phyloP scores from a whole-genome alignment of 331 rosid genomes.

The Acacia pycnantha region DNA sequence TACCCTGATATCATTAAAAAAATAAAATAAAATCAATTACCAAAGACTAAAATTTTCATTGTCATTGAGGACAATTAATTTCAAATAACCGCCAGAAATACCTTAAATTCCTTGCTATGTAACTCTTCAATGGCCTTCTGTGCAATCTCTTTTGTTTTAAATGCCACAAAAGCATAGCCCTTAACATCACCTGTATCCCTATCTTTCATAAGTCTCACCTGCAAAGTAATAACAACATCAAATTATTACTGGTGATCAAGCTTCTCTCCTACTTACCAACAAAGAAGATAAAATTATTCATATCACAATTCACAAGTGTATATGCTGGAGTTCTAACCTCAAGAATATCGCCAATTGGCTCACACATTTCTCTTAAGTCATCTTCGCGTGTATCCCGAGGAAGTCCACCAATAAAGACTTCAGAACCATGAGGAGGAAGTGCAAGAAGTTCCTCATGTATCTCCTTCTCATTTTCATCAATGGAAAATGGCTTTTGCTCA shows the following conservation, averaged over 20 bases:
- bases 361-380: conserved; percentile 83
- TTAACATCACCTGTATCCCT: conserved; percentile 86
- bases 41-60: not conserved
- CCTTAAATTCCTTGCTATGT: conserved; percentile 89
- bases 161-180: conserved; percentile 94
- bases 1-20: conserved; percentile 61
- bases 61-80: not conserved
- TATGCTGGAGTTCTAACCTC: conserved; percentile 59
- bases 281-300: not conserved
- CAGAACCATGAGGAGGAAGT: conserved; percentile 96
- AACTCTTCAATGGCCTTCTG: conserved; percentile 82
- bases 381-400: conserved; percentile 82
- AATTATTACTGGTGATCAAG: conserved; percentile 19
- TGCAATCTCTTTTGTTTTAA: conserved; percentile 84
- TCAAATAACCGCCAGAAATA: conserved; percentile 32
- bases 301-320: not conserved
- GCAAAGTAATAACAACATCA: conserved; percentile 42
- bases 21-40: conserved; percentile 9
- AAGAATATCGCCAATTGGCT: conserved; percentile 71
- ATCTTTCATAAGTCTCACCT: conserved; percentile 90
- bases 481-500: conserved; percentile 49
- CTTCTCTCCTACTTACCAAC: not conserved
- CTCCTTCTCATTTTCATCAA: conserved; percentile 65
- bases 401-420: conserved; percentile 95
- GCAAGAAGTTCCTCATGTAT: conserved; percentile 81